phyloP scores from a whole-genome alignment of 495 filamentous ascomycete species.

The Xylaria curta region DNA sequence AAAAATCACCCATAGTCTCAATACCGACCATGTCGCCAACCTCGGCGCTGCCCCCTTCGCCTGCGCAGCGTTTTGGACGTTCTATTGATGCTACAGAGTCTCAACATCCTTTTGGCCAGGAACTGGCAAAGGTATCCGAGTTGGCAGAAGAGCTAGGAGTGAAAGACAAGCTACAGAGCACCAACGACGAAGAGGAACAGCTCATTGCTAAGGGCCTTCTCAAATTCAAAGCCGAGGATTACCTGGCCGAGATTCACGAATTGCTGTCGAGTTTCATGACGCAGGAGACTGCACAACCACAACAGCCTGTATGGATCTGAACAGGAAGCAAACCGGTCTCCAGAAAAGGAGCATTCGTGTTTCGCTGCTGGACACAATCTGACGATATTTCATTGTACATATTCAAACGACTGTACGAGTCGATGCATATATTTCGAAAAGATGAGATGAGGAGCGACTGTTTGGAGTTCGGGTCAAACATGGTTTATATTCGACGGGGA shows the following conservation, averaged over 20 bases:
- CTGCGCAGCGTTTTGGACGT: slow-evolving; percentile 40
- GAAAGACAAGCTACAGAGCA: slow-evolving; percentile 63
- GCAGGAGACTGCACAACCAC: slow-evolving; percentile 27
- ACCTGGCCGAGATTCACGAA: slow-evolving; percentile 78
- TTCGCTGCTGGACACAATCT: background rate
- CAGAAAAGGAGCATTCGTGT: slow-evolving; percentile 2
- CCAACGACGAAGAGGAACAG: slow-evolving; percentile 74
- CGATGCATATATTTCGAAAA: slow-evolving; percentile 32
- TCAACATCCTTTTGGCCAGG: slow-evolving; percentile 70
- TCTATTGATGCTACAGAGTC: slow-evolving; percentile 34
- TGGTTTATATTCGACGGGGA: slow-evolving; percentile 27
- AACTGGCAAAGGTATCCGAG: slow-evolving; percentile 76
- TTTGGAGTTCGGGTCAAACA: slow-evolving; percentile 32
- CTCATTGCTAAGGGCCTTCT: slow-evolving; percentile 69
- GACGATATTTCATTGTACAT: slow-evolving; percentile 43
- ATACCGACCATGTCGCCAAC: slow-evolving; percentile 27
- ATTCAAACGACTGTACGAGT: slow-evolving; percentile 37
- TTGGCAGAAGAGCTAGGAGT: slow-evolving; percentile 86
- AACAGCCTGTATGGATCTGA: slow-evolving; percentile 41
- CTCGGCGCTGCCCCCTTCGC: slow-evolving; percentile 45
- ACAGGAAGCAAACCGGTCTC: background rate
- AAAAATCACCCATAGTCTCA: slow-evolving; percentile 42
- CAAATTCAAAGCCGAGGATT: slow-evolving; percentile 82
- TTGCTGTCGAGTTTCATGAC: slow-evolving; percentile 59
- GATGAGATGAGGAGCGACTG: slow-evolving; percentile 11